Evolutionary conservation across 1,284 basidiomycete genomes (phyloP).

Genomic region (Rhizoctonia solani): DNA sequence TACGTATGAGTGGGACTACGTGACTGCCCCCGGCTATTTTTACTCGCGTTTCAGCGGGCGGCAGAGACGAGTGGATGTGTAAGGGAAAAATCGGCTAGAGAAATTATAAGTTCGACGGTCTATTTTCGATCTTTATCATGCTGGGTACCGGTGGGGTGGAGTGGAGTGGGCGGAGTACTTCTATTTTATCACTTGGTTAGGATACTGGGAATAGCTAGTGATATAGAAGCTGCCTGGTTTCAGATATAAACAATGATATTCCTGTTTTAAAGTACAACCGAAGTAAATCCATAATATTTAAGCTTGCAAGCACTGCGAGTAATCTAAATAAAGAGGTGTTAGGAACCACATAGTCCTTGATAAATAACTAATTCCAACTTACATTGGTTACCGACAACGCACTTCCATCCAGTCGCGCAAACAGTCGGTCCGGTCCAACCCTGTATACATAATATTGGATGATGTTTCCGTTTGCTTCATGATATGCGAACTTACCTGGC

Average conservation of each 20-base stretch:
- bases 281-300: not conserved
- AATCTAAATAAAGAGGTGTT: not conserved
- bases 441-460: not conserved
- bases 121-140: not conserved
- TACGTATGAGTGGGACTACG: too few relatives aligned
- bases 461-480: not conserved
- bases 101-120: too few relatives aligned
- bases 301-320: slow-evolving; percentile 27
- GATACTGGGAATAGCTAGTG: too few relatives aligned
- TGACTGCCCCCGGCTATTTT: too few relatives aligned
- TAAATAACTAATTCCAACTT: not conserved
- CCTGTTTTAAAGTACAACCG: not conserved
- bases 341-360: not conserved
- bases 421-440: slow-evolving; percentile 34
- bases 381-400: slow-evolving; percentile 34
- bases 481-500: not conserved
- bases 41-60: not conserved
- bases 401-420: slow-evolving; percentile 35
- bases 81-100: too few relatives aligned
- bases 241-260: not conserved
- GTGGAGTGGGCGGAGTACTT: too few relatives aligned
- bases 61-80: too few relatives aligned
- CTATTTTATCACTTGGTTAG: too few relatives aligned
- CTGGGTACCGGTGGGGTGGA: not conserved
- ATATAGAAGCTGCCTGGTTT: too few relatives aligned